A percentile compares a stretch with the other conserved stretches of the same genome.
Conservation (phyloP, 2,329 filamentous ascomycete genomes). For the Emergomyces africanus region DNA sequence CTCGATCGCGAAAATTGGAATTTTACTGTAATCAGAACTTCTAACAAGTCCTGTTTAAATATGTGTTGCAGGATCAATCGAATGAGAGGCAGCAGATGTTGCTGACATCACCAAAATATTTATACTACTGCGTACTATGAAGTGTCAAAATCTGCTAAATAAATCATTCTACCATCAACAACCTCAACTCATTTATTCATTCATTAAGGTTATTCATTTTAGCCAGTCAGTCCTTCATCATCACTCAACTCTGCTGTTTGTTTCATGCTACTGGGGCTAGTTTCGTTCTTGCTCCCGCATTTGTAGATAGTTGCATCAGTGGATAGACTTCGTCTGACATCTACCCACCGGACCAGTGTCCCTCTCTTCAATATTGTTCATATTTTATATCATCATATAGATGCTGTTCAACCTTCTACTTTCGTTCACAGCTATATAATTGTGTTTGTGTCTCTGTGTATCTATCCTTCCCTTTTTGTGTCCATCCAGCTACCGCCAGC, state of each 20-base stretch:
- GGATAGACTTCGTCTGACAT: neutral
- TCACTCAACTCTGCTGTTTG: neutral
- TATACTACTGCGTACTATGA: neutral
- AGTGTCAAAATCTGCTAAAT: neutral
- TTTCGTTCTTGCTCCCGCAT: neutral
- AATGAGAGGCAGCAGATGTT: neutral
- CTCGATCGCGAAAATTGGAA: neutral
- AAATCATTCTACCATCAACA: neutral
- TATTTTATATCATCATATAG: neutral
- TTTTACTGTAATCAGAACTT: no score
- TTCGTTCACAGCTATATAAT: neutral
- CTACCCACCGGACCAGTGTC: neutral
- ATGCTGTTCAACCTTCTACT: neutral
- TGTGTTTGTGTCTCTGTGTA: conserved; percentile 1
- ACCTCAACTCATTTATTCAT: neutral
- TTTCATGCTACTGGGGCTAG: neutral
- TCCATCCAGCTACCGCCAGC: conserved; percentile 8
- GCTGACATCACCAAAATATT: conserved; percentile 1
- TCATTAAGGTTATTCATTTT: no score
- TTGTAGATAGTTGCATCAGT: neutral
- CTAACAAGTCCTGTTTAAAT: no score
- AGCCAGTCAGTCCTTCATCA: neutral
- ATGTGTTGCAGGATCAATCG: neutral
- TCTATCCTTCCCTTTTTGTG: neutral
- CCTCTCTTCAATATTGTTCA: neutral